Evolutionary conservation across 2,329 filamentous ascomycete species (phyloP).

Genomic region (Epichloe sp.): DNA sequence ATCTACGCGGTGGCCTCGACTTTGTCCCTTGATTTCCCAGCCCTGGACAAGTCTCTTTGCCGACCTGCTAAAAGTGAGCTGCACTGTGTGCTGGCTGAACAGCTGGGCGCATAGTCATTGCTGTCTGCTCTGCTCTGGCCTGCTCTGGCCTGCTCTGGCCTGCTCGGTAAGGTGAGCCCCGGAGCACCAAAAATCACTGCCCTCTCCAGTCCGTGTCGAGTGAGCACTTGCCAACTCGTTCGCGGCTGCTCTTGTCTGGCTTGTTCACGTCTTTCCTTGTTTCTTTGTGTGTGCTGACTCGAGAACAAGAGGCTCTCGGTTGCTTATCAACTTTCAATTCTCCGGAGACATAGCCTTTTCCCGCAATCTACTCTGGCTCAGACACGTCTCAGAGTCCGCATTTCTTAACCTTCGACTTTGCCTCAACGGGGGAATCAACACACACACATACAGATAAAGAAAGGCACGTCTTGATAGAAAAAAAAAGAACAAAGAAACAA

Average conservation of each 20-base stretch:
- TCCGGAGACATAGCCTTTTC: background rate
- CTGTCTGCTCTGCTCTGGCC: background rate
- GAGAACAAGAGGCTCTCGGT: background rate
- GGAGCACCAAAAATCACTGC: background rate
- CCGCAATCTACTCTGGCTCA: slow-evolving; percentile 5
- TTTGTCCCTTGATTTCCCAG: background rate
- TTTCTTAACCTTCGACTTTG: slow-evolving; percentile 3
- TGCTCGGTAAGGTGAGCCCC: background rate
- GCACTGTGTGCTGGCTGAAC: background rate
- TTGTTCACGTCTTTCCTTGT: background rate
- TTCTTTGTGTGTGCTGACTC: background rate
- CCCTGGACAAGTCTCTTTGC: background rate
- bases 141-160: background rate
- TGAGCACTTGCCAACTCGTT: background rate
- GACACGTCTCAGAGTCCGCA: slow-evolving; percentile 7
- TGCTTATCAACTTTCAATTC: background rate
- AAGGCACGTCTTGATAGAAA: background rate
- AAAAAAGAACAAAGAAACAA: background rate
- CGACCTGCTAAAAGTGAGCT: background rate
- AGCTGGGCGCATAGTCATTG: background rate
- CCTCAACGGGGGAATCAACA: background rate
- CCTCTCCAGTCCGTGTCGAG: background rate
- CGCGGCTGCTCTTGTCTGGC: background rate
- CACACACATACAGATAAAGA: background rate
- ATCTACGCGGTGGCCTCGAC: background rate